Evolutionary conservation across 108 stramenopile species (phyloP).

Genomic region (Cyclotella cryptica): DNA sequence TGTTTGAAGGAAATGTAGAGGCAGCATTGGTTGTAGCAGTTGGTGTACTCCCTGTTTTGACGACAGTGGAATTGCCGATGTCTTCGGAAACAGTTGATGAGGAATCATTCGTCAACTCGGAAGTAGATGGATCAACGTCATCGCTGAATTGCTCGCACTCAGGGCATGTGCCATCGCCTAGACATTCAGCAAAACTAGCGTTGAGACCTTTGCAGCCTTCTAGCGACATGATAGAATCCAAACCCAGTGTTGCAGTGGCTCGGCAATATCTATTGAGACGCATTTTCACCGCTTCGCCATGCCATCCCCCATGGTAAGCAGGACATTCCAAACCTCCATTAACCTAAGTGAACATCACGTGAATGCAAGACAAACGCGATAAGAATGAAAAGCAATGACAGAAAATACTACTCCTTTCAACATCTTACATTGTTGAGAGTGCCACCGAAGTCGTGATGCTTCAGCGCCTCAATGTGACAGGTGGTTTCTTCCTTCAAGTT

Average conservation of each 20-base stretch:
- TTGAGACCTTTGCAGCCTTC: conserved; percentile 48
- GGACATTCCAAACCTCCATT: conserved; percentile 57
- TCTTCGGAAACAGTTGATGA: not conserved
- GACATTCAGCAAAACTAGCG: conserved; percentile 45
- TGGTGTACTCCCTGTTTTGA: not conserved
- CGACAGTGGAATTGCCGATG: not conserved
- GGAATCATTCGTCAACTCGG: not conserved
- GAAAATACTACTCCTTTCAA: no score
- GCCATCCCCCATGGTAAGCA: conserved; percentile 55
- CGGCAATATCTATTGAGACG: conserved; percentile 57
- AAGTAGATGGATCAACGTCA: conserved; percentile 8
- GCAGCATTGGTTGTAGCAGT: not conserved
- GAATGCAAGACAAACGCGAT: no score
- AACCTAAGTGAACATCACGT: not conserved
- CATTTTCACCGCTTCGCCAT: conserved; percentile 50
- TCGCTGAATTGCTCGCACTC: conserved; percentile 35
- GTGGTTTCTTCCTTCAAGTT: conserved; percentile 55
- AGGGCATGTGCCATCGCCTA: conserved; percentile 51
- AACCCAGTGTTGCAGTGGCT: conserved; percentile 32
- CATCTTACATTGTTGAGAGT: conserved; percentile 30
- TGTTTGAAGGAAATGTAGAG: not conserved
- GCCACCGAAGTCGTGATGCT: conserved; percentile 49
- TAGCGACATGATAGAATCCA: conserved; percentile 35
- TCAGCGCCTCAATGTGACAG: conserved; percentile 50
- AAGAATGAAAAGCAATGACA: no score